Percentiles rank a stretch among this genome's conserved stretches.
Conservation (phyloP, 495 filamentous ascomycete species). For the Xanthoparmelia taractica region DNA sequence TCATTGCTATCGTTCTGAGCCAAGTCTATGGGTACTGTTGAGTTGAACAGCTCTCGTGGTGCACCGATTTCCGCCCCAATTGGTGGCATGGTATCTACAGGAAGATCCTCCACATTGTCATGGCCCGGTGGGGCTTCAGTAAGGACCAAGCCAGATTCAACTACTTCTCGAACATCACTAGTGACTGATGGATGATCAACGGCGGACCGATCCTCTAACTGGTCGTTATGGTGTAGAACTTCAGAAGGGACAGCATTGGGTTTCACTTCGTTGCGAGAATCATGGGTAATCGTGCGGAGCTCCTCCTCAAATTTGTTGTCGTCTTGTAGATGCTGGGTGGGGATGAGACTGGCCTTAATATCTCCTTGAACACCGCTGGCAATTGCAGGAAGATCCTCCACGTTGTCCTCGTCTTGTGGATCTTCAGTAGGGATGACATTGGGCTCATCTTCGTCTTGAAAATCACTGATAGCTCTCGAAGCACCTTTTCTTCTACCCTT, state of each 20-base stretch:
- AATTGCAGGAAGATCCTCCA: background rate
- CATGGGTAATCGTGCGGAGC: background rate
- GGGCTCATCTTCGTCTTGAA: slow-evolving; percentile 23
- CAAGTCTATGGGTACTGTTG: background rate
- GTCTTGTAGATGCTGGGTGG: background rate
- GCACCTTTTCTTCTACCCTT: slow-evolving; percentile 34
- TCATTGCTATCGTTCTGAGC: background rate
- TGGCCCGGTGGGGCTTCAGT: slow-evolving; percentile 10
- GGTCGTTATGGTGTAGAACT: background rate
- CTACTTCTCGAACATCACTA: background rate
- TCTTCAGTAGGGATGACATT: slow-evolving; percentile 3
- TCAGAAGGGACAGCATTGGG: background rate
- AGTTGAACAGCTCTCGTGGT: background rate
- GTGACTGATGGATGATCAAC: background rate
- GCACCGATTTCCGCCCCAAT: background rate
- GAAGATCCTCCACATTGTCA: background rate
- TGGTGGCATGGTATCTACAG: background rate
- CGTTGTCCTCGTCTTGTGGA: slow-evolving; percentile 5
- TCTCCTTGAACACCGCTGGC: background rate
- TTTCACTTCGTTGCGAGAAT: background rate
- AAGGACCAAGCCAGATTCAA: background rate
- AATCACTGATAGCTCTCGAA: slow-evolving; percentile 25
- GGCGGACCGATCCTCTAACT: background rate
- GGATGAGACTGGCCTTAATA: background rate
- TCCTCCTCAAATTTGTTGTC: background rate